Percentiles rank a stretch among this genome's conserved stretches.
phyloP scores from a whole-genome alignment of 1,284 basidiomycete species.

The Pseudozyma flocculosa region DNA sequence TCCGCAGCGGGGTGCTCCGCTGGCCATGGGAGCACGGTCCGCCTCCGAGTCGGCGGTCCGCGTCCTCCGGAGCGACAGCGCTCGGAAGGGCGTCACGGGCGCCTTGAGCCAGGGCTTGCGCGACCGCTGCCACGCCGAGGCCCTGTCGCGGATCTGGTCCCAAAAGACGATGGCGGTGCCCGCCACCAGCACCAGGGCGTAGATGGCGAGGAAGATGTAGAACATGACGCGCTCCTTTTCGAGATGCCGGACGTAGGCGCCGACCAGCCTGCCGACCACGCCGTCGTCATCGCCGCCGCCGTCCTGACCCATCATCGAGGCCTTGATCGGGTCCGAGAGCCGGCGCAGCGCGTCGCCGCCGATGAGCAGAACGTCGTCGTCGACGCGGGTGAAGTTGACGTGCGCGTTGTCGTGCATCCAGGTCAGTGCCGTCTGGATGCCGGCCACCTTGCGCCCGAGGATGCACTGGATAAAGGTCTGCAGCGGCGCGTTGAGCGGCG shows the following conservation, averaged over 20 bases:
- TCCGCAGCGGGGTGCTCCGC: background rate
- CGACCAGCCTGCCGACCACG: conserved; percentile 72
- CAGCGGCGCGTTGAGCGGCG: conserved; percentile 32
- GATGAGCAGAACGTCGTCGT: conserved; percentile 72
- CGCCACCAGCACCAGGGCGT: conserved; percentile 74
- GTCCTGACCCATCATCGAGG: conserved; percentile 11
- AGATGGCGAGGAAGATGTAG: conserved; percentile 74
- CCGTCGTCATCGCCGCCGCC: conserved; percentile 64
- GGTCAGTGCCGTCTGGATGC: conserved; percentile 81
- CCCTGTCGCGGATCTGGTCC: background rate
- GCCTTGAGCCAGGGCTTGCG: background rate
- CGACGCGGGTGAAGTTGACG: conserved; percentile 74
- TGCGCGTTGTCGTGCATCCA: conserved; percentile 86
- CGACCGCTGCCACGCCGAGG: background rate
- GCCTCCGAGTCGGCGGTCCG: background rate
- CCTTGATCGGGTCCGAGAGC: conserved; percentile 58
- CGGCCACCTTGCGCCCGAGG: conserved; percentile 82
- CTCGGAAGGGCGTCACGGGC: background rate
- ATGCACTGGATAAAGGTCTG: conserved; percentile 65
- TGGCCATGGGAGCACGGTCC: background rate
- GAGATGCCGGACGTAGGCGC: conserved; percentile 71
- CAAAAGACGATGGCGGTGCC: conserved; percentile 53
- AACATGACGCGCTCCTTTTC: conserved; percentile 81
- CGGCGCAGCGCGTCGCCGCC: conserved; percentile 71
- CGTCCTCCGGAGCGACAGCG: background rate